Evolutionary conservation across 202 grass and related monocot genomes (phyloP).

Genomic region (Musa balbisiana): DNA sequence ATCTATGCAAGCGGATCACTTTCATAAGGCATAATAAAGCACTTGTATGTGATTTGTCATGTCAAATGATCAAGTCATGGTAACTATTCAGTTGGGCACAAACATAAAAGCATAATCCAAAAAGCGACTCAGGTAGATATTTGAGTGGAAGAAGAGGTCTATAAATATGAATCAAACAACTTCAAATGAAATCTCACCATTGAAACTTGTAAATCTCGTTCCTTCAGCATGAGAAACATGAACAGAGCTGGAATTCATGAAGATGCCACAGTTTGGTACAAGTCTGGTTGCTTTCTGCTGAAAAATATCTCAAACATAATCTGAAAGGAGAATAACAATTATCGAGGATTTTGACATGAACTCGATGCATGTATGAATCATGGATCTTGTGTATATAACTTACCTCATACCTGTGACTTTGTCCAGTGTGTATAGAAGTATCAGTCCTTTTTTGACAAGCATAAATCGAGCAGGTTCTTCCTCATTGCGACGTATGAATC

Average conservation of each 20-base stretch:
- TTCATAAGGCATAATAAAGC: background rate
- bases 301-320: background rate
- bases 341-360: background rate
- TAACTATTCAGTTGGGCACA: background rate
- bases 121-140: background rate
- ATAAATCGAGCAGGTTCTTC: no score
- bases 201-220: background rate
- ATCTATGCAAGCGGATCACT: background rate
- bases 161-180: background rate
- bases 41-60: background rate
- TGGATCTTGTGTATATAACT: background rate
- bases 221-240: background rate
- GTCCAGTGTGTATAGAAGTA: background rate
- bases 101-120: background rate
- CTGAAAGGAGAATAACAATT: background rate
- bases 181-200: background rate
- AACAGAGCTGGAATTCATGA: background rate
- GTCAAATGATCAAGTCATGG: background rate
- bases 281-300: no score
- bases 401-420: background rate
- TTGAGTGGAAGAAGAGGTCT: background rate
- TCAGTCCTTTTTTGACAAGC: background rate
- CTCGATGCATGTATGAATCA: background rate
- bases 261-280: no score
- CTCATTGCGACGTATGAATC: background rate